A percentile compares a stretch with the other conserved stretches of the same genome.
phyloP scores from a whole-genome alignment of 108 stramenopile genomes.

The Epithemia pelagica region DNA sequence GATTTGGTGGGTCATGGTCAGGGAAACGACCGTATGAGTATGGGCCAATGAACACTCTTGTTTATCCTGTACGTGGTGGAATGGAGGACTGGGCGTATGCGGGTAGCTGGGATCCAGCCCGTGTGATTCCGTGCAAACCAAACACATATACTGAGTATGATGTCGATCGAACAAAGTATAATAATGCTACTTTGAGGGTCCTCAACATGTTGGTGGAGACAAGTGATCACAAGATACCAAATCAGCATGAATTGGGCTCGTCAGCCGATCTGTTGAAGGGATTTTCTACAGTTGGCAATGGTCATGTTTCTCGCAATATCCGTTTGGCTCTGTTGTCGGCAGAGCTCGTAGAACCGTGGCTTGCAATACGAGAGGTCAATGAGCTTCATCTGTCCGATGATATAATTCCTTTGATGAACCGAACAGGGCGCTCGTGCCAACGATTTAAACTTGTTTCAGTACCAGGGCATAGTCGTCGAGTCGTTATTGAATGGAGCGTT shows the following conservation, averaged over 20 bases:
- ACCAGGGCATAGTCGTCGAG: conserved; percentile 11
- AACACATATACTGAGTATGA: conserved; percentile 51
- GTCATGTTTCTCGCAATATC: conserved; percentile 85
- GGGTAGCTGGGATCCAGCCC: conserved; percentile 83
- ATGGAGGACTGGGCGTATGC: conserved; percentile 95
- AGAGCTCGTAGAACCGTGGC: conserved; percentile 90
- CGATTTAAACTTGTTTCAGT: conserved; percentile 22
- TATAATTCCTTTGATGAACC: conserved; percentile 29
- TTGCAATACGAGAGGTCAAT: conserved; percentile 47
- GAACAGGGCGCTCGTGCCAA: conserved; percentile 11
- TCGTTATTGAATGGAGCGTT: conserved; percentile 63
- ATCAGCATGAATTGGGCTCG: conserved; percentile 47
- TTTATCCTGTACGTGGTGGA: conserved; percentile 92
- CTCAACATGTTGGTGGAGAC: conserved; percentile 93
- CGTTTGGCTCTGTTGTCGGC: conserved; percentile 71
- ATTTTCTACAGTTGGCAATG: conserved; percentile 48
- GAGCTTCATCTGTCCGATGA: conserved; percentile 47
- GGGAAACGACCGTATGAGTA: conserved; percentile 37
- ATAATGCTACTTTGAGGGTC: conserved; percentile 69
- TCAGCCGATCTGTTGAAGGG: conserved; percentile 39
- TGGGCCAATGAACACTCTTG: conserved; percentile 76
- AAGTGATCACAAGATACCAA: conserved; percentile 63
- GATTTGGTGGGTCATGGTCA: conserved; percentile 40
- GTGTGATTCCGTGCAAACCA: conserved; percentile 67
- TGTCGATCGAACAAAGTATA: conserved; percentile 57